Base-by-base conservation (phyloP, 2,329 filamentous ascomycete species). In the Teratosphaeria viscida region DNA sequence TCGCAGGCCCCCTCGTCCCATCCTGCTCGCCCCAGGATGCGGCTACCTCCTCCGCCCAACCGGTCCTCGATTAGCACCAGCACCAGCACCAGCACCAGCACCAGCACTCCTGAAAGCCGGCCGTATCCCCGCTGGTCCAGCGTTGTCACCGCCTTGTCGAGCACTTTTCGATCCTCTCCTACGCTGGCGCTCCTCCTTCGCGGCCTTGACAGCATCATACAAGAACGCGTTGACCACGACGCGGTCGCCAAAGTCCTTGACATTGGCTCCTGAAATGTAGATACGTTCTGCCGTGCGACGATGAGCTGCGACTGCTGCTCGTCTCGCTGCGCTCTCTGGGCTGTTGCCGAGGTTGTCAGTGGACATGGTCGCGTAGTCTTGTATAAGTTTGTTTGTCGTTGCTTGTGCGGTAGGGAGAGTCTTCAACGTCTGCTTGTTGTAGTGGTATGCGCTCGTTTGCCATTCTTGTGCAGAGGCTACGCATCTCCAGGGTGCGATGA, bases 391-490 rank as follows among this genome's bases (percentile, higher is more conserved):
- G 57, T 66, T 57, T 26, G 65, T 57, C 14, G 57, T 61, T 26
- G 56, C 19, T 19, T 60, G 29, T 55, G 64, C 62, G 32, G 59
- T 59, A 10, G 65, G 65, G 3, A 65, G 60, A n/a, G 62, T 65
- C 53, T 64, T 63, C 35, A 57, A 27, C 34, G 61, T 54, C 16
- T 63, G 56, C 32, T 62, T 62, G 65, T 67, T 67, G 63, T 63
- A 67, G 58, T 62, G 59, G 59, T 67, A 66, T 54, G 60, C 62
- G 43, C 59, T 60, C 10, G 64, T 66, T 55, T 63, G 62, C 65
- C 65, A 67, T 66, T 67, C 64, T 57, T 64, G 64, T 19, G 63
- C 63, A 34, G 64, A 63, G 57, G 61, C 59, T 53, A 63, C 43
- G 52, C 61, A 37, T 26, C 56, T 57, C 62, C 60, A 62, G 56